Base-by-base conservation (phyloP, 2,329 filamentous ascomycete species). In the Ophiostoma novo-ulmi region DNA sequence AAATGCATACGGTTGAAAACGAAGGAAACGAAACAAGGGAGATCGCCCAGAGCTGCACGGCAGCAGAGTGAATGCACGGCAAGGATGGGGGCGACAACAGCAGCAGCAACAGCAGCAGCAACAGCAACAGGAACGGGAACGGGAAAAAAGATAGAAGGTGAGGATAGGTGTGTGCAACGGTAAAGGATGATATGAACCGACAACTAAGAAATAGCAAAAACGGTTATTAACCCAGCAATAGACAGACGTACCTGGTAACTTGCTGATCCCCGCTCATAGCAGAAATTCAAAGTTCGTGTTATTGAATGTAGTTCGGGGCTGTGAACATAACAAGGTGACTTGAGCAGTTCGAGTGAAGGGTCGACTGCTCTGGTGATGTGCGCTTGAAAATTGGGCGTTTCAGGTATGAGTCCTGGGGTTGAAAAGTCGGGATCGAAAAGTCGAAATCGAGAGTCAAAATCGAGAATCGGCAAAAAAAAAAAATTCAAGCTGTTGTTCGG, bases 221-320 rank as follows among this genome's bases (percentile, higher is more conserved):
- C 61, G 64, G 36, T 14, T 3, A 22, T 39, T 26, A 22, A 26
- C 31, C 31, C 31, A 35, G 22, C 6, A 58, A 14, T 17, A 26
- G 22, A 8, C 22, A 58, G 52, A 63, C 39, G 14, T 74, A 78
- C 87, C 85, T 88, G 78, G 82, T 81, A 80, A 80, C 80, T 78
- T 80, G 80, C 80, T 83, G 83, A 80, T 88, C 84, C 80, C 84
- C 84, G 83, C 82, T 88, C 87, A 89, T 89, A 88, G 85, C 86
- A 87, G 80, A 74, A 22, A 70, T 1, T 41, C 22, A 66, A 65
- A n/a, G 44, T 58, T 26, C 41, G 38, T 35, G 63, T 35, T 67
- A 36, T 67, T 68, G 38, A 61, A 71, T 67, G 58, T 48, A 73
- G 35, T 63, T 22, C 22, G 22, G 52, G 65, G 31, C 44, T 55